Base-by-base conservation (phyloP, 805 yeast genomes). In the Metschnikowia dekortorum region DNA sequence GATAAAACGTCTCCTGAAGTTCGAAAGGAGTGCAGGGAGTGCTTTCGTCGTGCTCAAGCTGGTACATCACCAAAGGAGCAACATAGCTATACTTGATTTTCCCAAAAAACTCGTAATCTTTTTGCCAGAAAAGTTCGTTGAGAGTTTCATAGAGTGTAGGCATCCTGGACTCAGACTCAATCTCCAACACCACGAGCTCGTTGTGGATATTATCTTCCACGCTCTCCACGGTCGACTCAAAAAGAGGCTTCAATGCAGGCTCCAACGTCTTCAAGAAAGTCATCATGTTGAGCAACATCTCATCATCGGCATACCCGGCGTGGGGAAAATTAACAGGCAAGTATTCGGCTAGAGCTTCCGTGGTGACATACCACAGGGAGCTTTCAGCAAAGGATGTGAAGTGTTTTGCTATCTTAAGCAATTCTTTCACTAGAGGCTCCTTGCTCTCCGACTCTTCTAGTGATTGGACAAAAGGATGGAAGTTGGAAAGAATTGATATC, bases 101-200 rank as follows among this genome's bases (percentile, higher is more conserved):
- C 4, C 73, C 72, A 6, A 69, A 45, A 36, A 51, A 53, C 28
- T 64, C 69, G 30, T 61, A 59, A 36, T 64, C 65, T 37, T 59
- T 63, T 30, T 60, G 65, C 76, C 77, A 73, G 48, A 73, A 69
- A 50, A 72, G 57, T 42, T 62, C 65, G 51, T 69, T 64, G 47
- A 73, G 61, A 1, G 73, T 53, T 34, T 62, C 66, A 44, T 67
- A 65, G n/a, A 73, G 56, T 22, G 60, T 60, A 2, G 54, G 14
- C 13, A 55, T 48, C 33, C 71, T 54, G 7, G 56, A 44, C 10
- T 71, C 75, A 9, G 50, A 32, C 31, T 73, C 76, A 14, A 73
- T 61, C 28, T 70, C 69, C 34, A 73, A 56, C 4, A 66, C 61
- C 8, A 58, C 54, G 18, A 71, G 46, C 8, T 59, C 64, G 46